phyloP scores from a whole-genome alignment of 352 stramenopile genomes.

The Blastocystis sp. region DNA sequence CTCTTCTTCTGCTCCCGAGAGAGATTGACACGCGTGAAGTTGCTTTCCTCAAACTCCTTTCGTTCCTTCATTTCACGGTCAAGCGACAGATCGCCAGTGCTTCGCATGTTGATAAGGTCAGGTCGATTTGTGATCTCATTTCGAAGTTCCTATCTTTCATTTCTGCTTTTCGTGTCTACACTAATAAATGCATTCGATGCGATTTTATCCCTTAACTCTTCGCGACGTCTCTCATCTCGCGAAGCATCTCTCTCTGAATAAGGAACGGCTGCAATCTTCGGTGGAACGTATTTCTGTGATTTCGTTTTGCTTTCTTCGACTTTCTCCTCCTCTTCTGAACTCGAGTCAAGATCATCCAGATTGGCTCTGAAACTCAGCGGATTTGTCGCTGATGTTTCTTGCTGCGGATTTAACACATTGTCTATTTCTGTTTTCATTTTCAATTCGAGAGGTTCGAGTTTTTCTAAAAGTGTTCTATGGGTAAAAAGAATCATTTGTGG shows the following conservation, averaged over 20 bases:
- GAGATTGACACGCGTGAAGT: constrained; percentile 29
- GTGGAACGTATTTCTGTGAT: neutral
- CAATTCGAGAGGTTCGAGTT: constrained; percentile 36
- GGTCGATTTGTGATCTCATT: constrained; percentile 20
- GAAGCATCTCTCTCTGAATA: constrained; percentile 25
- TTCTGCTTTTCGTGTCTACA: neutral
- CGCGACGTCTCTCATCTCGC: neutral
- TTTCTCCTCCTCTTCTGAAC: neutral
- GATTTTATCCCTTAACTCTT: neutral
- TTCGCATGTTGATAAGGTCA: constrained; percentile 32
- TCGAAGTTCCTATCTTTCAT: constrained; percentile 1
- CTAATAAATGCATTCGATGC: constrained; percentile 17
- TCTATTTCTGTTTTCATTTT: constrained; percentile 57
- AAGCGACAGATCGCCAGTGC: constrained; percentile 5
- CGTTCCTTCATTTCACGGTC: constrained; percentile 36
- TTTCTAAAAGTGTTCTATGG: constrained; percentile 29
- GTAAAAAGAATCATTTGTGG: neutral
- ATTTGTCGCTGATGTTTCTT: neutral
- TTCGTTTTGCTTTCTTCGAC: neutral
- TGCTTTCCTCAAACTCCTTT: constrained; percentile 25
- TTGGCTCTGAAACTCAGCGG: constrained; percentile 33
- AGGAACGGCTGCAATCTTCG: constrained; percentile 41
- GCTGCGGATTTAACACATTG: constrained; percentile 18
- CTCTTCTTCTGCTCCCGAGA: constrained; percentile 53
- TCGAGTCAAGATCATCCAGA: constrained; percentile 33